These are phyloP conservation scores for Pseudocercospora vitis DNA, from an alignment of 2,329 filamentous ascomycete species.

Conservation along the genomic window DNA sequence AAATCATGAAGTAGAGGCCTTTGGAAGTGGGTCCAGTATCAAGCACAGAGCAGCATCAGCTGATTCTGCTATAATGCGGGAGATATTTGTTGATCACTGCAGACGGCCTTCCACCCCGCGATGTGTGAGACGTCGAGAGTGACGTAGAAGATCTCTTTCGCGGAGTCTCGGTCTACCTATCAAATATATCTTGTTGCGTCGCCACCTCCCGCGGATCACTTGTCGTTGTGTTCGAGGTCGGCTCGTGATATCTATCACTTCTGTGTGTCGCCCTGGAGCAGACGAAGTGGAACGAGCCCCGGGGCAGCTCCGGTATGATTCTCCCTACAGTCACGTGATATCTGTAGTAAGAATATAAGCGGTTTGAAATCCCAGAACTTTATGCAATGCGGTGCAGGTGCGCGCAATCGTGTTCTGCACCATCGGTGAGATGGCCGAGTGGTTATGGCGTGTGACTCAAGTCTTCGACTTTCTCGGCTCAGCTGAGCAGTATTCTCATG, in stretches of 20 bases:
- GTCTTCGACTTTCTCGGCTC: conserved; percentile 25
- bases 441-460: conserved; percentile 41
- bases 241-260: no score
- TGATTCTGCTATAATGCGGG: no score
- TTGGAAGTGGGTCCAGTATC: no score
- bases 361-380: neutral
- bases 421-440: conserved; percentile 36
- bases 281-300: no score
- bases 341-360: neutral
- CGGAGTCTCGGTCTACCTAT: neutral
- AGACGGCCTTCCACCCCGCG: neutral
- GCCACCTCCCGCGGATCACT: neutral
- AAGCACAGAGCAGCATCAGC: no score
- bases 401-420: neutral
- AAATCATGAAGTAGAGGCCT: neutral
- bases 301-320: no score
- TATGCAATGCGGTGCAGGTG: neutral
- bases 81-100: neutral
- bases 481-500: conserved; percentile 35
- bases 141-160: neutral
- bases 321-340: neutral
- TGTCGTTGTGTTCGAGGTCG: neutral
- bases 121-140: neutral
- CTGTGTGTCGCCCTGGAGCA: no score
- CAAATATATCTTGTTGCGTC: neutral